Base-by-base conservation (phyloP, 495 filamentous ascomycete species). In the Annulohypoxylon stygium region DNA sequence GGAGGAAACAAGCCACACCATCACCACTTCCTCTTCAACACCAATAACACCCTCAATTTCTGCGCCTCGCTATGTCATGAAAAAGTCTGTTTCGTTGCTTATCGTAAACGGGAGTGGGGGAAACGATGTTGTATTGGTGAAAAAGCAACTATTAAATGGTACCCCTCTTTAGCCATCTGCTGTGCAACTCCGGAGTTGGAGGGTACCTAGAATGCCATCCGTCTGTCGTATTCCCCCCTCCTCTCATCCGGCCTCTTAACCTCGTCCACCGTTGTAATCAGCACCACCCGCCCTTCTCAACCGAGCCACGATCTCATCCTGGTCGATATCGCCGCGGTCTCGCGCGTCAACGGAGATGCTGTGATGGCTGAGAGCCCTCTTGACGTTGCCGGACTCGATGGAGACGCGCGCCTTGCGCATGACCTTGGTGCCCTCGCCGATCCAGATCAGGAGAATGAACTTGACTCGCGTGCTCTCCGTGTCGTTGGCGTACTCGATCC, bases 401-500 rank as follows among this genome's bases (percentile, higher is more conserved):
- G 81, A 83, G 48, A 86, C 86, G 53, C 87, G 80, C 7, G 87
- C 87, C 76, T 89, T 89, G 20, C 87, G 80, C 87, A 89, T 89
- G 34, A 89, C 83, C 74, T 85, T 87, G 0, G 86, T 87, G 33
- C 71, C 55, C 74, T 83, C 78, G 65, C 87, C 87, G 73, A 88
- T 88, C 87, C 87, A 89, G 41, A 88, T 81, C 23, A 89, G 77
- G 12, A 89, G 74, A 5, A 81, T 82, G 71, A 89, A 89, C 78
- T 89, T 89, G 70, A 88, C 83, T n/a, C 87, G 80, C 78, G 81
- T 86, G 75, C 77, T 81, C 79, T 89, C 87, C 58, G 83, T 84
- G 75, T 89, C 87, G 80, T 89, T 88, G 57, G 86, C 86, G 74
- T 89, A 86, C 76, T 88, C 86, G 75, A 89, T 77, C 8, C 87